Evolutionary conservation across 257 asterid genomes (phyloP).

Genomic region (Penstemon eatonii): DNA sequence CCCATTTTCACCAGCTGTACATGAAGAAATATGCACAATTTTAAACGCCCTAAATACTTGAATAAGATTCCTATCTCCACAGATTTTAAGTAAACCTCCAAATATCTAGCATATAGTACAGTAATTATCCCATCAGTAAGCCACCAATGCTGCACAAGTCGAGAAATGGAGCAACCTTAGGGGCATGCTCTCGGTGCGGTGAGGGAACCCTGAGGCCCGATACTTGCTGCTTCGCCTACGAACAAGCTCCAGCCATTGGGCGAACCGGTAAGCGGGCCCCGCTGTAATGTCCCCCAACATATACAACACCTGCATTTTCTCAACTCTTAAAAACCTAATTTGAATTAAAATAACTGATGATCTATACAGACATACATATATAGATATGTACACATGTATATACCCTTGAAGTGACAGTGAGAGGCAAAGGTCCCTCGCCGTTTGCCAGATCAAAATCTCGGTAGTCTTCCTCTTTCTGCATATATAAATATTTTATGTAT

Average conservation of each 20-base stretch:
- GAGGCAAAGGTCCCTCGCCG: slow-evolving; percentile 82
- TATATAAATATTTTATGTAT: slow-evolving; percentile 22
- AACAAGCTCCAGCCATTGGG: slow-evolving; percentile 98
- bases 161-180: slow-evolving; percentile 50
- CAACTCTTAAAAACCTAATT: neutral
- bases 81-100: too few relatives aligned
- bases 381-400: neutral
- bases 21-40: too few relatives aligned
- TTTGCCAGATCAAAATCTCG: slow-evolving; percentile 70
- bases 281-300: slow-evolving; percentile 97
- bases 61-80: too few relatives aligned
- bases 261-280: slow-evolving; percentile 87
- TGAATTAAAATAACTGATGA: neutral
- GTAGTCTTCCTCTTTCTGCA: slow-evolving; percentile 89
- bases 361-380: neutral
- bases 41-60: too few relatives aligned
- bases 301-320: slow-evolving; percentile 74
- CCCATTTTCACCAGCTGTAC: too few relatives aligned
- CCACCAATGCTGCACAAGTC: too few relatives aligned
- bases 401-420: slow-evolving; percentile 94
- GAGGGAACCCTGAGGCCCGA: slow-evolving; percentile 91
- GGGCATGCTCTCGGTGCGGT: slow-evolving; percentile 63
- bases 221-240: slow-evolving; percentile 85
- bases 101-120: too few relatives aligned
- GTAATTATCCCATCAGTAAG: too few relatives aligned